Evolutionary conservation across 139 green algal genomes (phyloP), one percentile per base, ranked within the genome.

Genomic region (Chlamydomonas schloesseri): DNA sequence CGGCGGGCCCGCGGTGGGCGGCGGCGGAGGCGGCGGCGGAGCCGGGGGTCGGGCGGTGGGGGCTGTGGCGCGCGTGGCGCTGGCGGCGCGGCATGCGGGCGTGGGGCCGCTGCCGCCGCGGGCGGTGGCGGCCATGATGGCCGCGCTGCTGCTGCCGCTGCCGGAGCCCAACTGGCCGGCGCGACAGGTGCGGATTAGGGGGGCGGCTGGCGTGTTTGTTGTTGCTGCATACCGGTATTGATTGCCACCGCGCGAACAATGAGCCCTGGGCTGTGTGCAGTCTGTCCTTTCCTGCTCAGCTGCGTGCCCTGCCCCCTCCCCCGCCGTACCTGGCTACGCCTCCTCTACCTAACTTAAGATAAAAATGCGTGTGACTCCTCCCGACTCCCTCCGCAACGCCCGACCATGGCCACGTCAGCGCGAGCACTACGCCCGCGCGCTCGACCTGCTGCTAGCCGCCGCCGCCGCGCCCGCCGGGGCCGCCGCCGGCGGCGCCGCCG

Each of bases 91-190:
- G 6, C 62, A 73, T 26, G 60, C 37, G 14, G 76, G 76, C 42
- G 42, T 83, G 60, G 29, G 13, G 76, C 58, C 70, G 10, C 37
- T 83, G 76, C 76, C 76, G 36, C 28, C 11, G 20, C 36, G 58
- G 0, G 76, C 65, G 6, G 47, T 83, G 10, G 62, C 76, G 37
- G 76, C 57, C 10, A 73, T 83, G 76, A 47, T 73, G 62, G 76
- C 76, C 37, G 76, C 76, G 17, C 5, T 31, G 37, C 17, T 64
- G 76, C 24, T 83, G 76, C 76, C 60, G 57, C 58, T 42, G 57
- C 34, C 13, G 28, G 73, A 31, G 20, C 50, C 23, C 29, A 34
- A 3, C 33, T 71, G 57, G 75, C 75, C 75, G 58, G 55, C 75
- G 26, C 75, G 36, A 34, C 57, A 71, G 75, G 75, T 82, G 60